phyloP scores from a whole-genome alignment of 1,284 basidiomycete genomes.

The Tilletiaria anomala region DNA sequence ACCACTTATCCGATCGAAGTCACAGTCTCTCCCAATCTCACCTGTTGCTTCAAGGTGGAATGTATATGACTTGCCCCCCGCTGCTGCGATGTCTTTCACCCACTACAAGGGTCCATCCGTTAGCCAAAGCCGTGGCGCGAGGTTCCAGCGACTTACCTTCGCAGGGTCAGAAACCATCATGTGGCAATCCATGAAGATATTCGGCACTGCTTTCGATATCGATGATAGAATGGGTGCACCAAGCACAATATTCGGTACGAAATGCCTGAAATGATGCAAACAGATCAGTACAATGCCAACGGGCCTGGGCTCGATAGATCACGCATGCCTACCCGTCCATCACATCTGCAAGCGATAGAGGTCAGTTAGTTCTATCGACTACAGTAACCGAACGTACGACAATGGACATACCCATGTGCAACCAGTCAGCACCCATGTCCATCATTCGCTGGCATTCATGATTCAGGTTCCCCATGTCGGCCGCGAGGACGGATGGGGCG shows the following conservation, averaged over 20 bases:
- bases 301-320: neutral
- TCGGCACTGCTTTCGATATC: constrained; percentile 75
- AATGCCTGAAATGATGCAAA: constrained; percentile 61
- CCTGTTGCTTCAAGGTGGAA: constrained; percentile 85
- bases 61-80: constrained; percentile 85
- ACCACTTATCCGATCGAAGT: constrained; percentile 59
- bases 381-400: constrained; percentile 72
- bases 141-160: constrained; percentile 47
- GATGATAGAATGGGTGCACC: constrained; percentile 77
- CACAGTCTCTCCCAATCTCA: constrained; percentile 45
- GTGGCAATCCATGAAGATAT: constrained; percentile 99
- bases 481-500: constrained; percentile 36
- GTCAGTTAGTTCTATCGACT: too few relatives aligned
- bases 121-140: neutral
- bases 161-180: constrained; percentile 98
- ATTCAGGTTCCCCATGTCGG: constrained; percentile 37
- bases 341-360: too few relatives aligned
- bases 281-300: constrained; percentile 1
- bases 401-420: constrained; percentile 47
- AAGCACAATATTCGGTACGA: constrained; percentile 69
- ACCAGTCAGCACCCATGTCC: constrained; percentile 36
- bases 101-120: constrained; percentile 49
- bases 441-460: constrained; percentile 36
- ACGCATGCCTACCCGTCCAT: constrained; percentile 7
- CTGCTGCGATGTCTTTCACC: constrained; percentile 88